These are phyloP conservation scores for Zostera marina DNA, from an alignment of 116 monocot species.

Conservation along the genomic window DNA sequence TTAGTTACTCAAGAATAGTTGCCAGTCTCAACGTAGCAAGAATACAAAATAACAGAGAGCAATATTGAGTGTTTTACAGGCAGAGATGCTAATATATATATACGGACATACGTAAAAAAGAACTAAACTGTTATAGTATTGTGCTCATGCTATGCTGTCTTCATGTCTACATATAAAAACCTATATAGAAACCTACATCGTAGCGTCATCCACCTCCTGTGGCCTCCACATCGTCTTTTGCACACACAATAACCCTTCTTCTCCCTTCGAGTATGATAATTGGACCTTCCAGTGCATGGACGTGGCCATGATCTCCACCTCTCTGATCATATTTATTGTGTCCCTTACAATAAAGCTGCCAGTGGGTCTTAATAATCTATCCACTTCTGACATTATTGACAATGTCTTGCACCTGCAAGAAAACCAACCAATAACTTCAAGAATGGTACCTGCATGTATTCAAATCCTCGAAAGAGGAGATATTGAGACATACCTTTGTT, in stretches of 20 bases:
- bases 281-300: slow-evolving; percentile 60
- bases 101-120: no score
- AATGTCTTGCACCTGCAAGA: slow-evolving; percentile 53
- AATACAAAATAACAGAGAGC: no score
- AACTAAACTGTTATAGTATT: no score
- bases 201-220: slow-evolving; percentile 7
- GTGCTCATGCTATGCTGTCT: no score
- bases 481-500: slow-evolving; percentile 30
- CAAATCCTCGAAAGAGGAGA: not conserved
- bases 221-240: slow-evolving; percentile 82
- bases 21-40: no score
- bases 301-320: slow-evolving; percentile 47
- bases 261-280: slow-evolving; percentile 45
- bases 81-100: no score
- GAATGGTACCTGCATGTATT: not conserved
- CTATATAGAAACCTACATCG: no score
- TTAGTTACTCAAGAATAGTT: no score
- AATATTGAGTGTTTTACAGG: no score
- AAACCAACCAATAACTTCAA: not conserved
- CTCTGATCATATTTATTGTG: slow-evolving; percentile 20
- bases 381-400: slow-evolving; percentile 58
- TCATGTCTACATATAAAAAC: no score
- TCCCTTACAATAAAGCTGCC: slow-evolving; percentile 78
- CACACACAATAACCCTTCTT: slow-evolving; percentile 52
- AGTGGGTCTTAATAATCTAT: slow-evolving; percentile 64